Evolutionary conservation across 2,329 filamentous ascomycete genomes (phyloP), one percentile per base, ranked within the genome.

Genomic region (Xylariales sp.): DNA sequence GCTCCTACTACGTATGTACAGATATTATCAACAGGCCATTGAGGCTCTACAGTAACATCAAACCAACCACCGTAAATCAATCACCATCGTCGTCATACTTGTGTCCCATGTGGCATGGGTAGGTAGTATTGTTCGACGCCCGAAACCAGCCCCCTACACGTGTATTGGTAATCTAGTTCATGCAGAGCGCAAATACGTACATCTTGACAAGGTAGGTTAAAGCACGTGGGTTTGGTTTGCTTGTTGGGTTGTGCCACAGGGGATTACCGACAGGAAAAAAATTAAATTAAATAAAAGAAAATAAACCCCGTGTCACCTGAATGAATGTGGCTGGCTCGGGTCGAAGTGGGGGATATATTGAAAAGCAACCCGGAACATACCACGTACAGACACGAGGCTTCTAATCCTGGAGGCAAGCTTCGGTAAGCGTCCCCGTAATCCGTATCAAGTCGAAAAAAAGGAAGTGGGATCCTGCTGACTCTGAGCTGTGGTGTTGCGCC

Each of bases 181-280:
- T 53, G 34, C 56, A 45, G 30, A 23, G 36, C 10, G 8, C 12
- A 30, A 5, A 12, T 39, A 3, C 32, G 34, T 50, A 43, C 34
- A 39, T 48, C 50, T 39, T 23, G 50, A 14, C 43, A 49, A 32
- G 16, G 32, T 18, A 48, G 23, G 34, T n/a, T 14, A 10, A 36
- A 59, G 45, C 64, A 65, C 64, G 64, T 65, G 64, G 64, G 18
- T 30, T 62, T 56, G 64, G 30, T 18, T 65, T 56, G 28, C 32
- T 28, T 23, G 52, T 7, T 36, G 32, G 16, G 6, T 12, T 6
- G 18, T 49, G 49, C n/a, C 56, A 49, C 28, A 52, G 18, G 12
- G 16, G 32, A 53, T 32, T 32, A 23, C 30, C 8, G 5, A 14
- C 23, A 50, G 10, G 8, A 34, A 49, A 49, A 39, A 10, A 39